Conservation (phyloP, 306 rosid species). For the Begonia loranthoides region DNA sequence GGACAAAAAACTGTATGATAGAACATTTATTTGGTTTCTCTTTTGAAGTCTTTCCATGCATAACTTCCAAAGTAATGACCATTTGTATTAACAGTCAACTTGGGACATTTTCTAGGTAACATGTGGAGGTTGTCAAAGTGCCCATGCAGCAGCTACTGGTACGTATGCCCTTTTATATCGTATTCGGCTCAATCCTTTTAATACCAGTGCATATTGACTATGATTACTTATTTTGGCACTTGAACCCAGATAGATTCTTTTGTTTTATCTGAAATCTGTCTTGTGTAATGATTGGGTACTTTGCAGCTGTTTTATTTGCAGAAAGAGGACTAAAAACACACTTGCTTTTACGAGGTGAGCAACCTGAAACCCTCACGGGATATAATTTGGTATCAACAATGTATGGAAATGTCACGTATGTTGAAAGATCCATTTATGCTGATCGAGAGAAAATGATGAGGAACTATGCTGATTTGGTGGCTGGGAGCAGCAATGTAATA, state of each 20-base stretch:
- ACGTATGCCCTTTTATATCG: no score
- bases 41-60: no score
- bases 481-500: constrained; percentile 40
- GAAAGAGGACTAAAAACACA: constrained; percentile 71
- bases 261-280: background rate
- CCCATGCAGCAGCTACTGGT: constrained; percentile 88
- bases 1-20: no score
- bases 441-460: constrained; percentile 55
- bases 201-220: no score
- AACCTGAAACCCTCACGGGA: constrained; percentile 75
- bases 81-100: background rate
- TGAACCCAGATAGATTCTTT: no score
- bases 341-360: constrained; percentile 88
- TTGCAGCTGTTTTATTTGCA: constrained; percentile 76
- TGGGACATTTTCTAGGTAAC: constrained; percentile 52
- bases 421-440: constrained; percentile 62
- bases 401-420: constrained; percentile 68
- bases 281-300: constrained; percentile 9
- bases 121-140: constrained; percentile 98
- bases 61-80: no score
- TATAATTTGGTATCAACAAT: constrained; percentile 84
- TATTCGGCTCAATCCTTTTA: no score
- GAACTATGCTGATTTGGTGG: constrained; percentile 47
- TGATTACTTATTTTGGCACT: no score
- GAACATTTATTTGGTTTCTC: no score